Conservation (phyloP, 2,329 filamentous ascomycete species). For the Venturia carpophila region DNA sequence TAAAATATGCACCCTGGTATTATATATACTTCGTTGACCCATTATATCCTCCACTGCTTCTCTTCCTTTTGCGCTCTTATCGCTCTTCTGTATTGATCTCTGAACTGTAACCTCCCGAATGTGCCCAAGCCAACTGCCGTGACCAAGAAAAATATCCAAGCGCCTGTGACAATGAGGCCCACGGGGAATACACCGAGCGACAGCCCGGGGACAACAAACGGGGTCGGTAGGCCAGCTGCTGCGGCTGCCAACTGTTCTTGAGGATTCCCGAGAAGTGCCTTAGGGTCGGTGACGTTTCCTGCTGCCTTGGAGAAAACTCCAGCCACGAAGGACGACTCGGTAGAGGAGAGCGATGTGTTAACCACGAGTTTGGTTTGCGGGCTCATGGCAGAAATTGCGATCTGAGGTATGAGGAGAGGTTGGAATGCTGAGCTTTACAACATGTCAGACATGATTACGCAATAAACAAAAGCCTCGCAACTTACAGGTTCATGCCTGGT, state of each 20-base stretch:
- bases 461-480: slow-evolving; percentile 21
- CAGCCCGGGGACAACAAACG: slow-evolving; percentile 63
- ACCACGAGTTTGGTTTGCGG: slow-evolving; percentile 42
- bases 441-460: neutral
- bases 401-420: slow-evolving; percentile 57
- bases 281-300: slow-evolving; percentile 26
- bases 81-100: slow-evolving; percentile 53
- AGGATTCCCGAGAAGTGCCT: slow-evolving; percentile 23
- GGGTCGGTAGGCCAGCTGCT: slow-evolving; percentile 35
- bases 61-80: slow-evolving; percentile 23
- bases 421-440: slow-evolving; percentile 37
- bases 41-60: slow-evolving; percentile 15
- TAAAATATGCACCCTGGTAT: slow-evolving; percentile 2
- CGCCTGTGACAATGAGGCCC: slow-evolving; percentile 57
- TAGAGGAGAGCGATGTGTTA: slow-evolving; percentile 57
- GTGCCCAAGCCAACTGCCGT: slow-evolving; percentile 57
- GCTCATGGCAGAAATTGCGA: slow-evolving; percentile 56
- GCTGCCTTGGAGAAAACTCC: slow-evolving; percentile 59
- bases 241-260: slow-evolving; percentile 34
- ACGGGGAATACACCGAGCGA: slow-evolving; percentile 62
- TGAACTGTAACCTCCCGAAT: slow-evolving; percentile 56
- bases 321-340: slow-evolving; percentile 63
- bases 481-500: slow-evolving; percentile 54
- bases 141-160: slow-evolving; percentile 54
- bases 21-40: neutral